Conservation (phyloP, 441 rosid species). For the Raphanus hybrid region DNA sequence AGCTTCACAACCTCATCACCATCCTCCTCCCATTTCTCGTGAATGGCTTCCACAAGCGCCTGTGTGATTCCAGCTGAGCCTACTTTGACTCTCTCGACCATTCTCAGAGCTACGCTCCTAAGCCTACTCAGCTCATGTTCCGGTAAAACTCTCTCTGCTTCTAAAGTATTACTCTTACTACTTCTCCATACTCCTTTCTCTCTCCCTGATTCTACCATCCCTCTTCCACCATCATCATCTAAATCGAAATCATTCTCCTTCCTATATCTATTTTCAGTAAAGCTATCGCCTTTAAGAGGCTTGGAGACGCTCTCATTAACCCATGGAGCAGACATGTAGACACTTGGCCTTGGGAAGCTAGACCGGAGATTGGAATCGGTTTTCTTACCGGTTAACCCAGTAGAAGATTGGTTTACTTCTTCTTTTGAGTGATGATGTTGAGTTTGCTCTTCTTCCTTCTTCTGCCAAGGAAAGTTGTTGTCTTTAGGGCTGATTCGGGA, state of each 20-base stretch:
- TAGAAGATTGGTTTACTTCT: conserved; percentile 32
- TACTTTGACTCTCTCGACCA: conserved; percentile 82
- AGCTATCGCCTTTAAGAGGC: conserved; percentile 21
- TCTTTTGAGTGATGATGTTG: conserved; percentile 27
- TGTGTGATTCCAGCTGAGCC: conserved; percentile 77
- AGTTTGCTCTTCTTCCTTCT: conserved; percentile 45
- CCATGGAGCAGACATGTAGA: conserved; percentile 66
- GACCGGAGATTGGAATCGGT: conserved; percentile 26
- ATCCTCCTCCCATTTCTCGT: conserved; percentile 69
- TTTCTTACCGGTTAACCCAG: conserved; percentile 30
- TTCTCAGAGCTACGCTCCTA: conserved; percentile 76
- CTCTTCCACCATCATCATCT: conserved; percentile 15
- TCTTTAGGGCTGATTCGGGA: conserved; percentile 51
- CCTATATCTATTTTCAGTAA: conserved; percentile 26
- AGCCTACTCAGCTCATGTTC: conserved; percentile 80
- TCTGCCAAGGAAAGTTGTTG: conserved; percentile 77
- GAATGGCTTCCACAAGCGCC: conserved; percentile 71
- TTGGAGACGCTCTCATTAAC: conserved; percentile 53
- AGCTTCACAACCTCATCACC: conserved; percentile 81
- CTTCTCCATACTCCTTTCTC: conserved; percentile 45
- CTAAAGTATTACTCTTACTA: conserved; percentile 50
- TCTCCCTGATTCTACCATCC: conserved; percentile 27
- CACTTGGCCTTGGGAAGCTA: conserved; percentile 45
- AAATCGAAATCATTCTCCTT: conserved; percentile 10
- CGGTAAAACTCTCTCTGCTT: conserved; percentile 68